phyloP scores from a whole-genome alignment of 2,329 filamentous ascomycete species.

The Cryphonectria naterciae region DNA sequence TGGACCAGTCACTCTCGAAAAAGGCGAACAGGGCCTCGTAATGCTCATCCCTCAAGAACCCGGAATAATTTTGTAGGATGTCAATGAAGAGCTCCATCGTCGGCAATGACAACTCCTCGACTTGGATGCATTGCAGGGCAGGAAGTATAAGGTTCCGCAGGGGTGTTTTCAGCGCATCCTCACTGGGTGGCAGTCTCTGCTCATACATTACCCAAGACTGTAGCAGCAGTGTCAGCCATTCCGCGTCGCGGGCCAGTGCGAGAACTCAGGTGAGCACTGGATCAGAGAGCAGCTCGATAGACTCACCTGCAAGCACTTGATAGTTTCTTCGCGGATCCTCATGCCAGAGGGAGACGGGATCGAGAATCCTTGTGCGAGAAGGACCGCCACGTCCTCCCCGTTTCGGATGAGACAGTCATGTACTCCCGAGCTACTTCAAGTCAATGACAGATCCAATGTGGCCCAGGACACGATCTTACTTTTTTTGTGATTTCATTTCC shows the following conservation, averaged over 20 bases:
- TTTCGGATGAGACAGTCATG: slow-evolving; percentile 48
- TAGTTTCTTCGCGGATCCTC: slow-evolving; percentile 55
- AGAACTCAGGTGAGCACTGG: neutral
- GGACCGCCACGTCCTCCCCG: slow-evolving; percentile 43
- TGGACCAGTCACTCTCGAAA: slow-evolving; percentile 64
- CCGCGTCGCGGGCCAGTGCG: neutral
- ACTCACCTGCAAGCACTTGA: slow-evolving; percentile 63
- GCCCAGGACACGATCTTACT: slow-evolving; percentile 46
- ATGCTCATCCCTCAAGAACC: slow-evolving; percentile 64
- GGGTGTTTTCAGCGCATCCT: slow-evolving; percentile 59
- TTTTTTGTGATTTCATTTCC: slow-evolving; percentile 63
- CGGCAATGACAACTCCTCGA: slow-evolving; percentile 61
- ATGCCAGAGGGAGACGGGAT: slow-evolving; percentile 32
- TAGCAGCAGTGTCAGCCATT: slow-evolving; percentile 27
- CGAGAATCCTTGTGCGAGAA: slow-evolving; percentile 47
- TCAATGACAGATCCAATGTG: slow-evolving; percentile 33
- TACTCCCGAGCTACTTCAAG: slow-evolving; percentile 40
- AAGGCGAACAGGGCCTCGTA: slow-evolving; percentile 61
- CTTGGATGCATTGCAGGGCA: slow-evolving; percentile 63
- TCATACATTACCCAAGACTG: slow-evolving; percentile 77
- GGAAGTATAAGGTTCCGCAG: slow-evolving; percentile 64
- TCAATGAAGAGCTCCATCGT: slow-evolving; percentile 69
- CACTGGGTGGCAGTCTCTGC: slow-evolving; percentile 64
- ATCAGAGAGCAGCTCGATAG: neutral
- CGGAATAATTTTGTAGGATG: slow-evolving; percentile 65